Evolutionary conservation across 1,139 yeast species (phyloP), one percentile per base, ranked within the genome.

Genomic region (Debaryomyces udenii): DNA sequence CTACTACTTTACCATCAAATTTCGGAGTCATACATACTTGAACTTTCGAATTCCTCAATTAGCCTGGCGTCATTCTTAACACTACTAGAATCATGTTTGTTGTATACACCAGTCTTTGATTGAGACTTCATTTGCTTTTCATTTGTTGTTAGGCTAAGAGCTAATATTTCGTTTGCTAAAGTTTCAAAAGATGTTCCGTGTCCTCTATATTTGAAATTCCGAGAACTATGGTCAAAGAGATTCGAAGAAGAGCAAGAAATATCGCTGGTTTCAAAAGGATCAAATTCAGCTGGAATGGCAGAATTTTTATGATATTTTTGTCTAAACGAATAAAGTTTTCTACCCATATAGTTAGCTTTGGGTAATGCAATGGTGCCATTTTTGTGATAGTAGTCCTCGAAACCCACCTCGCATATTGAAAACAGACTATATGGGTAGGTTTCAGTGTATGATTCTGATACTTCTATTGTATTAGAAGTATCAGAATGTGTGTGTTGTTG

Each of bases 341-440:
- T 23, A 15, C 29, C 35, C n/a, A 24, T 29, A 16, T 9, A 36
- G 22, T 36, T 36, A n/a, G 39, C 39, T 23, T 30, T 36, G 10
- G 39, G 39, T 11, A 34, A 16, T 10, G 22, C 37, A 16, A 34
- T 34, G 11, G 29, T 34, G 14, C 37, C 37, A 34, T 26, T 18
- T 4, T 14, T 4, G 15, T 34, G 29, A 11, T 26, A 34, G 17
- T 23, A 34, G 1, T 10, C 16, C 9, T 6, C 15, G 6, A 14
- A 18, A n/a, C 24, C 16, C 23, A 3, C 11, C 26, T 31, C 23
- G n/a, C 16, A 10, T n/a, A 9, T 26, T 26, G 11, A 10, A 26
- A 26, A 6, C 11, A 6, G 11, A 6, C 28, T 26, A 20, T 20
- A 6, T 7, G 22, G 7, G 7, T 20, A 20, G n/a, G n/a, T n/a